A percentile compares a stretch with the other conserved stretches of the same genome.
phyloP scores from a whole-genome alignment of 2,329 filamentous ascomycete species.

The Aureobasidium subglaciale region DNA sequence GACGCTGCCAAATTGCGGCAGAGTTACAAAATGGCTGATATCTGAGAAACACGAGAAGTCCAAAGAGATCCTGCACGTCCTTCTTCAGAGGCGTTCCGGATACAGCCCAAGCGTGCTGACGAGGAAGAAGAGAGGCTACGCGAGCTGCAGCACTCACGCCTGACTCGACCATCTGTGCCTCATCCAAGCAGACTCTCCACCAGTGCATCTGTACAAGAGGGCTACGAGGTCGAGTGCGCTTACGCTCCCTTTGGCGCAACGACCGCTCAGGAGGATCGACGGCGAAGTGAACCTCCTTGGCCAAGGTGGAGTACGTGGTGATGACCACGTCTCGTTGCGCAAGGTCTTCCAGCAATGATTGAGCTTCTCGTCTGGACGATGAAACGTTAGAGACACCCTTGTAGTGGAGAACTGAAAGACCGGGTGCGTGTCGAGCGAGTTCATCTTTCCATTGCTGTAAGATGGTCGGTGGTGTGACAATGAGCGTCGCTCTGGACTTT shows the following conservation, averaged over 20 bases:
- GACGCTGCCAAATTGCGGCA: slow-evolving; percentile 57
- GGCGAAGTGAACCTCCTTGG: slow-evolving; percentile 72
- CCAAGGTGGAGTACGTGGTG: slow-evolving; percentile 63
- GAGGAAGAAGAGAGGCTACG: slow-evolving; percentile 71
- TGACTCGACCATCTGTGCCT: slow-evolving; percentile 90
- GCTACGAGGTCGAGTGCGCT: slow-evolving; percentile 60
- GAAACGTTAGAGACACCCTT: slow-evolving; percentile 38
- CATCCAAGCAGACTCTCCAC: slow-evolving; percentile 72
- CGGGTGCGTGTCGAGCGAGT: slow-evolving; percentile 50
- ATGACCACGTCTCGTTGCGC: slow-evolving; percentile 50
- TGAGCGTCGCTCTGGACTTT: slow-evolving; percentile 51
- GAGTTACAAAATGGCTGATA: slow-evolving; percentile 68
- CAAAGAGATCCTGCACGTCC: slow-evolving; percentile 69
- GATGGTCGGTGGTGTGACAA: slow-evolving; percentile 56
- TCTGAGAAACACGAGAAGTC: slow-evolving; percentile 71
- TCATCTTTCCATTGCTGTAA: slow-evolving; percentile 58
- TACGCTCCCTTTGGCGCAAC: slow-evolving; percentile 52
- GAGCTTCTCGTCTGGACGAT: slow-evolving; percentile 28
- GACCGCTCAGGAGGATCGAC: slow-evolving; percentile 62
- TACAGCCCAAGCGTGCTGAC: slow-evolving; percentile 84
- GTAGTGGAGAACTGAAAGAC: slow-evolving; percentile 51
- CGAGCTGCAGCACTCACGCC: slow-evolving; percentile 76
- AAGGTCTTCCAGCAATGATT: slow-evolving; percentile 41
- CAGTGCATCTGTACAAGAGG: slow-evolving; percentile 75
- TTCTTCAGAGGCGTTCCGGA: slow-evolving; percentile 85